Base-by-base conservation (phyloP, 2,329 filamentous ascomycete species). In the Aplosporella prunicola region DNA sequence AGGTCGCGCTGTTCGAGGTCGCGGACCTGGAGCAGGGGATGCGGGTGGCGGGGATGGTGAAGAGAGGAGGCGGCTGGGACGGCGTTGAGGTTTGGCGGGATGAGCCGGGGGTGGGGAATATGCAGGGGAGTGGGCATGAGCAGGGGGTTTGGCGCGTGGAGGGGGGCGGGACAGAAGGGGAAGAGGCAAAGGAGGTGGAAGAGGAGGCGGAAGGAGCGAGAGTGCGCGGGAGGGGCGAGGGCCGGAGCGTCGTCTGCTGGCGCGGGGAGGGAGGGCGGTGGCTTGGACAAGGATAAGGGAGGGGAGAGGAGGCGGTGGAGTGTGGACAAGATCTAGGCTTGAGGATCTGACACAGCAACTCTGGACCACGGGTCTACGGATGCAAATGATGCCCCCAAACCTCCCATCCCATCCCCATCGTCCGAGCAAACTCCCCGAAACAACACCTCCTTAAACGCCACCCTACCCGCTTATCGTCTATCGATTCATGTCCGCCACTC, bases 51-150 rank as follows among this genome's bases (percentile, higher is more conserved):
- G 60, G 75, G 51, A 71, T 67, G 47, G 61, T 40, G n/a, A 35
- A 41, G 9, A 42, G 37, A 9, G 30, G 43, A 15, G 9, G 39
- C 16, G 30, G 47, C 1, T 66, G 54, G 51, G 55, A 61, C 3
- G 51, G 54, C 3, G 56, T 79, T 2, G 78, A 87, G 56, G 67
- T 88, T 5, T 89, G 83, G 84, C 63, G 80, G 39, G 83, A 89
- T 53, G 73, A 40, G 20, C 38, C 38, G 5, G 16, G 15, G 0
- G 69, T 72, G 48, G 39, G 61, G 28, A 44, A 47, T 9, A 47
- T 60, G 0, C 44, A 44, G 0, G 23, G 25, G 9, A 13, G n/a
- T 5, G 35, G 10, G 17, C 10, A 25, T 13, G 11, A 30, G 22
- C 15, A 33, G n/a, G 13, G 22, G 11, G 9, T 13, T 11, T 5